phyloP scores from a whole-genome alignment of 768 basidiomycete species.

The Suillus lakei region DNA sequence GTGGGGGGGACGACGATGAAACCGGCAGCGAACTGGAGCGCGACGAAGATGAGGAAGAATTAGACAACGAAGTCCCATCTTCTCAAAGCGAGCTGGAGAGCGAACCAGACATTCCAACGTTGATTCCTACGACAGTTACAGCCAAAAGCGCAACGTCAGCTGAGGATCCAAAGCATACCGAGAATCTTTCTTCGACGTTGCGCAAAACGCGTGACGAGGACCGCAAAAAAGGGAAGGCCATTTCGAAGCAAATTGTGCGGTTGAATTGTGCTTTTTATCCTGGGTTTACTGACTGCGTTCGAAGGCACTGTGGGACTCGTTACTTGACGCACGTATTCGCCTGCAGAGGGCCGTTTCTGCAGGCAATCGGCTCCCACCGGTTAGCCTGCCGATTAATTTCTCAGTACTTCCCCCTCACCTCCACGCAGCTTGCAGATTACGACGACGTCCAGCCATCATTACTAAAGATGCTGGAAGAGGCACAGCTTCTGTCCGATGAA shows the following conservation, averaged over 20 bases:
- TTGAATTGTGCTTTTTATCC: constrained; percentile 10
- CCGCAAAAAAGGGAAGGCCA: constrained; percentile 80
- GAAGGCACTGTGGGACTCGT: constrained; percentile 82
- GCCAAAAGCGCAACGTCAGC: constrained; percentile 19
- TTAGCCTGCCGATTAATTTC: constrained; percentile 37
- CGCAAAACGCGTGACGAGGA: constrained; percentile 70
- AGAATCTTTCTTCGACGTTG: constrained; percentile 57
- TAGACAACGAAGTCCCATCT: constrained; percentile 11
- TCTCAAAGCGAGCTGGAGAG: constrained; percentile 18
- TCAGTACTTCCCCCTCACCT: constrained; percentile 18
- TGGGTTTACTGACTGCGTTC: constrained; percentile 12
- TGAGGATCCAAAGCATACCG: constrained; percentile 17
- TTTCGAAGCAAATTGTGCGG: constrained; percentile 81
- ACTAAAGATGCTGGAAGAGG: constrained; percentile 61
- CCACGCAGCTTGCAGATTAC: constrained; percentile 35
- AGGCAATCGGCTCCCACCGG: constrained; percentile 69
- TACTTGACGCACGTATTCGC: constrained; percentile 90
- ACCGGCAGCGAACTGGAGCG: constrained; percentile 18
- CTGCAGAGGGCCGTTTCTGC: constrained; percentile 79
- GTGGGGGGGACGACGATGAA: constrained; percentile 31
- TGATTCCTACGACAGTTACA: constrained; percentile 13
- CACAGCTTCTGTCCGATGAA: constrained; percentile 64
- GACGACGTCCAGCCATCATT: constrained; percentile 51
- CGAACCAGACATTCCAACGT: not conserved
- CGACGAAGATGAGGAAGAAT: constrained; percentile 18